A percentile compares a stretch with the other conserved stretches of the same genome.
Conservation (phyloP, 768 basidiomycete genomes). For the Psilocybe azurescens region DNA sequence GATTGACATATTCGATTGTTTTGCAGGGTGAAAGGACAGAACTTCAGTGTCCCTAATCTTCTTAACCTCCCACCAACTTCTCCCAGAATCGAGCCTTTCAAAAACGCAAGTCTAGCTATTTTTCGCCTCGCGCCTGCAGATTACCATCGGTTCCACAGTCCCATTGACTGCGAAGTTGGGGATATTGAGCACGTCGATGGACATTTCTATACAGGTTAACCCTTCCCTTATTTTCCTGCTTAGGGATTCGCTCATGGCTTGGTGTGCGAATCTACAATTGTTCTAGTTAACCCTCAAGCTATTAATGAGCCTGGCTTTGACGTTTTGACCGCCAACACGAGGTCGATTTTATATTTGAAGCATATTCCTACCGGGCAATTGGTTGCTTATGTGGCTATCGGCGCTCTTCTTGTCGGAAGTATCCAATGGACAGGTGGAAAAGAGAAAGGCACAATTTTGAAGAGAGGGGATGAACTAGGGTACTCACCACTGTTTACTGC, state of each 20-base stretch:
- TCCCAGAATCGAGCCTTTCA: constrained; percentile 45
- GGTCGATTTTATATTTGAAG: constrained; percentile 59
- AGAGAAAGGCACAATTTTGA: constrained; percentile 45
- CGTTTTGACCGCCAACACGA: constrained; percentile 68
- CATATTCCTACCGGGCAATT: constrained; percentile 49
- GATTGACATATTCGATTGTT: not conserved
- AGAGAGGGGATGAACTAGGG: constrained; percentile 71
- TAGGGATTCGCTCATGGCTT: not conserved
- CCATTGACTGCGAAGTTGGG: constrained; percentile 60
- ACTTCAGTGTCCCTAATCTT: constrained; percentile 70
- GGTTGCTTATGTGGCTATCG: constrained; percentile 76
- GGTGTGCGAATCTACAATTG: not conserved
- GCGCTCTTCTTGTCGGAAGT: constrained; percentile 81
- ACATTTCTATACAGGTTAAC: constrained; percentile 64
- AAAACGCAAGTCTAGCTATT: constrained; percentile 59
- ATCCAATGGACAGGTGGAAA: constrained; percentile 68
- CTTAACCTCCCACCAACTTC: constrained; percentile 51
- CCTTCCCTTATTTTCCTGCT: not conserved
- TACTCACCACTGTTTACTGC: constrained; percentile 19
- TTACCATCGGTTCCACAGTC: constrained; percentile 83
- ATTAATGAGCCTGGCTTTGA: constrained; percentile 70
- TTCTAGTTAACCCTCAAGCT: constrained; percentile 76
- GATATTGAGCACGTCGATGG: constrained; percentile 53
- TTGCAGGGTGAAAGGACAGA: constrained; percentile 66
- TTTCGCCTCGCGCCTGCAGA: constrained; percentile 82